Evolutionary conservation across 2,329 filamentous ascomycete genomes (phyloP), one percentile per base, ranked within the genome.

Genomic region (Trichoderma guizhouense): DNA sequence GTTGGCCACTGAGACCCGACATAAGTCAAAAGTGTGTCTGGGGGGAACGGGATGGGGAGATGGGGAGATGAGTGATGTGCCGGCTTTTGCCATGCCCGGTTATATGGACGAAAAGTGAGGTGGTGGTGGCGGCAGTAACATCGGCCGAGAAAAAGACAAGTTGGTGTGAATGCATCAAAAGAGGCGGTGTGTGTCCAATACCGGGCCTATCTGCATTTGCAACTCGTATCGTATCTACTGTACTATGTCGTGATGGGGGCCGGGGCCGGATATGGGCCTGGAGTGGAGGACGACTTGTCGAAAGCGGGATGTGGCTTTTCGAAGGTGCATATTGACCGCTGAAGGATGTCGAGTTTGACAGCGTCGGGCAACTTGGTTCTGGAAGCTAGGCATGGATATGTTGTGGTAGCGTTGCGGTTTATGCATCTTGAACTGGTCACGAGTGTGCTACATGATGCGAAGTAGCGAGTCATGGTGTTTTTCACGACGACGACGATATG

Each of bases 161-260:
- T 34, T 67, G 51, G 64, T 67, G 64, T 67, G 64, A 39, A 36
- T 36, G 47, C 24, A 66, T 66, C 28, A 53, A 55, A 55, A 66
- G 30, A 55, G 30, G 43, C 62, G 62, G 64, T 55, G 64, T 67
- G 64, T 53, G 7, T 21, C 34, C 3, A 57, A 53, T 24, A n/a
- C 21, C 5, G n/a, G 47, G 21, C 47, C 47, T 53, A 21, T n/a
- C n/a, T n/a, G n/a, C 24, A 21, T 21, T 51, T 43, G 15, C 8
- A 12, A 51, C 43, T 57, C 14, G 12, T 11, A 26, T 39, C 21
- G 14, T 51, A 51, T 51, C 24, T 51, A 63, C 24, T 47, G 15
- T 58, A 47, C 26, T 34, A 47, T 63, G 61, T 53, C 12, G 32
- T 24, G 26, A 55, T 28, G 15, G 43, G 63, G 30, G n/a, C 8